Evolutionary conservation across 2,329 filamentous ascomycete genomes (phyloP), one percentile per base, ranked within the genome.

Genomic region (Colletotrichum horii): DNA sequence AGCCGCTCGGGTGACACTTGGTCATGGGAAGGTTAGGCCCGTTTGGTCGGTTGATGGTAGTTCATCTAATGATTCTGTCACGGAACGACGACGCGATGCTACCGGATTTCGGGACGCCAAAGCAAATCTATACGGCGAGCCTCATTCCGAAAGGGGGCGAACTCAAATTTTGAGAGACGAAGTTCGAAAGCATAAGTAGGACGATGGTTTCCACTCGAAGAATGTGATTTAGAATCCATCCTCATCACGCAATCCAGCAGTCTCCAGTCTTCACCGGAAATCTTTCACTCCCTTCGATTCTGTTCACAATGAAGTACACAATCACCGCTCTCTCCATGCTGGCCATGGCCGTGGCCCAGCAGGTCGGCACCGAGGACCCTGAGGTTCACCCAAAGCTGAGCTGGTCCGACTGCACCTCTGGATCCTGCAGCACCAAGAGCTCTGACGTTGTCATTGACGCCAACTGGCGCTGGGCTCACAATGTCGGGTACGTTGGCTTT

Each of bases 391-490:
- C 79, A 26, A 80, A 79, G 72, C 65, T 81, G 56, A 78, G 72
- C 55, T 81, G 80, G 80, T 78, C 79, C 74, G 78, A 77, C 52
- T 82, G 81, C 74, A 77, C 78, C 26, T 74, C 73, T 38, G 78
- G 72, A 36, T 74, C 58, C 60, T 89, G 87, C 80, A 83, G 82
- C 4, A 82, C 81, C n/a, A 82, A 86, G 75, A 80, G 80, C 66
- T 85, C 84, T 22, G 84, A 84, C 30, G 83, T 89, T 43, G 86
- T 88, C 55, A 80, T 89, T 76, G 88, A 89, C 74, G 78, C 87
- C 72, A 89, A 88, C 80, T 89, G 87, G 87, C 86, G 87, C 68
- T 89, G 87, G 88, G 80, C 87, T 66, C 86, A 88, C 80, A 78
- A 79, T 11, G 81, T 81, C 48, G 78, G 78, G 73, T 73, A 73